A percentile compares a stretch with the other conserved stretches of the same genome.
These are phyloP conservation scores for Xenosphaeropsis pyriputrescens DNA, from an alignment of 2,329 filamentous ascomycete species.

Conservation along the genomic window DNA sequence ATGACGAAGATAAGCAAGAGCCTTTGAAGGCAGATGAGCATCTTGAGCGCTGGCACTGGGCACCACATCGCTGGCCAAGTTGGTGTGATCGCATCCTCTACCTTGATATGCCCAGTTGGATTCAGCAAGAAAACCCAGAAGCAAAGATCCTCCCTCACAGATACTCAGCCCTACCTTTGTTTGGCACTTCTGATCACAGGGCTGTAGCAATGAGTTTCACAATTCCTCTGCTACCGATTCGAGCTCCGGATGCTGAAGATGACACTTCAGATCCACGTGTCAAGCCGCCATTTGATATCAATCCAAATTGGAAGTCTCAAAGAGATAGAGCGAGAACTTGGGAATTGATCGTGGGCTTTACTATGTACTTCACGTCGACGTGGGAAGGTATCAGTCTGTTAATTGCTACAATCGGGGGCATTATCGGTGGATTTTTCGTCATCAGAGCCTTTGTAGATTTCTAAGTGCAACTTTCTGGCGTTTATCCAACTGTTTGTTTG, in stretches of 20 bases:
- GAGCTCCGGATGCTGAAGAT: slow-evolving; percentile 16
- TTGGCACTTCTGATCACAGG: slow-evolving; percentile 77
- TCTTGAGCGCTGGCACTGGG: slow-evolving; percentile 52
- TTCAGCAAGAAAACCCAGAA: slow-evolving; percentile 18
- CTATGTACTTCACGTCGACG: slow-evolving; percentile 26
- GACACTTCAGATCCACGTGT: slow-evolving; percentile 20
- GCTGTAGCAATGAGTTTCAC: slow-evolving; percentile 60
- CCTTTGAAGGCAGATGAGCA: slow-evolving; percentile 15
- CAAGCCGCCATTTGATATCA: slow-evolving; percentile 39
- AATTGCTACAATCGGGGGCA: slow-evolving; percentile 13
- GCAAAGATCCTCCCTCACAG: slow-evolving; percentile 37
- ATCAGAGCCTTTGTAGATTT: slow-evolving; percentile 10
- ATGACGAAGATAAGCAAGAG: slow-evolving; percentile 28
- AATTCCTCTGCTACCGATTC: slow-evolving; percentile 39
- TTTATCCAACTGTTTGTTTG: too few species aligned
- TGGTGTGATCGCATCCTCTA: slow-evolving; percentile 92
- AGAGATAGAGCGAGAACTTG: slow-evolving; percentile 36
- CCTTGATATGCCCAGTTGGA: slow-evolving; percentile 44
- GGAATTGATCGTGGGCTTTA: slow-evolving; percentile 43
- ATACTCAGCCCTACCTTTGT: slow-evolving; percentile 65
- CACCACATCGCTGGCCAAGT: slow-evolving; percentile 69
- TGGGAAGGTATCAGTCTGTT: slow-evolving; percentile 15
- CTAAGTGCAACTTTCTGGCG: not conserved
- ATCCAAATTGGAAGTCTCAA: slow-evolving; percentile 37
- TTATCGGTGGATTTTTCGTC: slow-evolving; percentile 14